phyloP scores from a whole-genome alignment of 495 filamentous ascomycete genomes.

The Friedmanniomyces endolithicus region DNA sequence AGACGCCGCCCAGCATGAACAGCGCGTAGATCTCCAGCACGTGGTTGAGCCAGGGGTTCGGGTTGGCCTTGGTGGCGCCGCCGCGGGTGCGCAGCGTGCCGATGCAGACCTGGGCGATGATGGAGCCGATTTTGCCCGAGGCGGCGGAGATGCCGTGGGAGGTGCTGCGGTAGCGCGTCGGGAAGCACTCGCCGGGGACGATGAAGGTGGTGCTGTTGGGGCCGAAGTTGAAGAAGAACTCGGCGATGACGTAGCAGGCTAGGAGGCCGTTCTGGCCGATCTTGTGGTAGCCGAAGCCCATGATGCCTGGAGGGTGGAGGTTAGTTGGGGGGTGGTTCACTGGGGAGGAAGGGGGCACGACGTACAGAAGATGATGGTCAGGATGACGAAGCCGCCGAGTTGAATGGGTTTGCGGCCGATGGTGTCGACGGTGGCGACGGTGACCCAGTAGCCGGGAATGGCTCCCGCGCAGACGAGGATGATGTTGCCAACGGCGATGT shows the following conservation, averaged over 20 bases:
- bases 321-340: too few relatives aligned
- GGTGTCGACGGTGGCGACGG: slow-evolving; percentile 27
- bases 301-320: slow-evolving; percentile 6
- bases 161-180: slow-evolving; percentile 72
- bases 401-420: slow-evolving; percentile 29
- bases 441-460: slow-evolving; percentile 32
- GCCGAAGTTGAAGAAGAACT: slow-evolving; percentile 82
- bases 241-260: slow-evolving; percentile 66
- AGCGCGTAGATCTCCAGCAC: slow-evolving; percentile 69
- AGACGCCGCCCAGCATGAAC: slow-evolving; percentile 63
- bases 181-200: slow-evolving; percentile 81
- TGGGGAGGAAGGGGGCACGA: too few relatives aligned
- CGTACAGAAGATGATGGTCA: slow-evolving; percentile 27
- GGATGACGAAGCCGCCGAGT: slow-evolving; percentile 25
- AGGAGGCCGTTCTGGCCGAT: slow-evolving; percentile 38
- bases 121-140: slow-evolving; percentile 71
- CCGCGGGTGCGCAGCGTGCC: slow-evolving; percentile 32
- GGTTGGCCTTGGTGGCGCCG: slow-evolving; percentile 24
- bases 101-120: slow-evolving; percentile 41
- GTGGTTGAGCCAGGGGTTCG: slow-evolving; percentile 59
- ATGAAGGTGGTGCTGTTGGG: slow-evolving; percentile 87
- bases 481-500: slow-evolving; percentile 27
- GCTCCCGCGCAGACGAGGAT: slow-evolving; percentile 30
- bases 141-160: slow-evolving; percentile 78
- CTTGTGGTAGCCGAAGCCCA: slow-evolving; percentile 25